Conservation (phyloP, 2,329 filamentous ascomycete genomes). For the Pleochaeta shiraiana region DNA sequence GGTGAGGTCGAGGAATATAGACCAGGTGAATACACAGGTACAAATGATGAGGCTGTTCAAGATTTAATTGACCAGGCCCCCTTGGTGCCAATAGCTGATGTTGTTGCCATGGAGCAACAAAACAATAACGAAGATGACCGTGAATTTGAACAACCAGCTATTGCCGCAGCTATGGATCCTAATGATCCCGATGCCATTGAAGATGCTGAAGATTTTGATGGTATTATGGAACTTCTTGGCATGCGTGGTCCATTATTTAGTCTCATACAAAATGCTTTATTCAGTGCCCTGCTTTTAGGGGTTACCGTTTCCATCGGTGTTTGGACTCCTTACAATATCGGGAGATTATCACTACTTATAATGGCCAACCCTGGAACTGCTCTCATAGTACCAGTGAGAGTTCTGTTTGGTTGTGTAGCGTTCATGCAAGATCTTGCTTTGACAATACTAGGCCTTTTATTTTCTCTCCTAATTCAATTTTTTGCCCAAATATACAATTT, state of each 20-base stretch:
- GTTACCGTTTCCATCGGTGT: conserved; percentile 70
- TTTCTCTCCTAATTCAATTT: conserved; percentile 16
- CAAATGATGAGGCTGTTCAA: conserved; percentile 34
- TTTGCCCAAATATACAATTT: conserved; percentile 9
- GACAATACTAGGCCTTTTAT: conserved; percentile 36
- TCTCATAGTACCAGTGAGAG: conserved; percentile 45
- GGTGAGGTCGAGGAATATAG: conserved; percentile 26
- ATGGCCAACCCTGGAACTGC: conserved; percentile 55
- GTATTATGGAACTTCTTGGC: conserved; percentile 85
- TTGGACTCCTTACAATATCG: conserved; percentile 81
- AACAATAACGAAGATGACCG: conserved; percentile 25
- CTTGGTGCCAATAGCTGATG: conserved; percentile 27
- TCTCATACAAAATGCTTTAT: conserved; percentile 84
- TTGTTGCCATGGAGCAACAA: conserved; percentile 10
- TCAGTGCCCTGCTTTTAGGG: conserved; percentile 76
- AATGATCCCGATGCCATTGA: conserved; percentile 59
- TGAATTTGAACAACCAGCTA: conserved; percentile 41
- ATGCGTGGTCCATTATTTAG: conserved; percentile 86
- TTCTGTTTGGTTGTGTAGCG: conserved; percentile 54
- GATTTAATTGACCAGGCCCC: conserved; percentile 36
- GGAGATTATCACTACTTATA: conserved; percentile 61
- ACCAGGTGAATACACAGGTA: conserved; percentile 22
- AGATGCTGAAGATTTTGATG: conserved; percentile 69
- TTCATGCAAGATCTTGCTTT: conserved; percentile 55
- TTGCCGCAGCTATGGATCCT: conserved; percentile 46